phyloP scores from a whole-genome alignment of 176 grass and related monocot genomes.

The Bolboschoenus planiculmis region DNA sequence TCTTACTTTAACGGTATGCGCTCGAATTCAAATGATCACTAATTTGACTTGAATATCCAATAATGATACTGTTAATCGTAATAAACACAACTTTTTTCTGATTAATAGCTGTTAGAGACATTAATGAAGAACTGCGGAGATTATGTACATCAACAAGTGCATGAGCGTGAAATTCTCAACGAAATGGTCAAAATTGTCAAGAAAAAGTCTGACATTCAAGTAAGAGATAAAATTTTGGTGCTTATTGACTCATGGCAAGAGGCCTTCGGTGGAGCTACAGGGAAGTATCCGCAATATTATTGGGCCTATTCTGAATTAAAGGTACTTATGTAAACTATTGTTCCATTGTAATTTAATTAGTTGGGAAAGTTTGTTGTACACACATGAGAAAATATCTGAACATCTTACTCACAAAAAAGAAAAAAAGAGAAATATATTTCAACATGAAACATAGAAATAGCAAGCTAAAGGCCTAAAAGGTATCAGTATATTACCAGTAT shows the following conservation, averaged over 20 bases:
- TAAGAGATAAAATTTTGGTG: constrained; percentile 62
- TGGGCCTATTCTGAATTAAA: constrained; percentile 79
- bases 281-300: constrained; percentile 70
- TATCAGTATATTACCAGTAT: neutral
- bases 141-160: constrained; percentile 62
- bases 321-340: constrained; percentile 19
- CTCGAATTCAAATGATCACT: neutral
- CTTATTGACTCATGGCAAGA: constrained; percentile 84
- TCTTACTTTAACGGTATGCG: constrained; percentile 67
- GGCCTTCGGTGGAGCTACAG: constrained; percentile 63
- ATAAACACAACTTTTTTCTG: constrained; percentile 8
- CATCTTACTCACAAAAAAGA: no score
- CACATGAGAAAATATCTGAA: no score
- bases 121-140: constrained; percentile 85
- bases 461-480: neutral
- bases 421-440: neutral
- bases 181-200: constrained; percentile 79
- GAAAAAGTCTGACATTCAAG: constrained; percentile 68
- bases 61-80: constrained; percentile 1
- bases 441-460: neutral
- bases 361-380: neutral
- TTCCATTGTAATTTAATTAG: neutral
- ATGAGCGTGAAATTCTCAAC: constrained; percentile 65
- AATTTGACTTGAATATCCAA: neutral
- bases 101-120: constrained; percentile 65